These are phyloP conservation scores for Harringtonia lauricola DNA, from an alignment of 2,329 filamentous ascomycete species.

Conservation along the genomic window DNA sequence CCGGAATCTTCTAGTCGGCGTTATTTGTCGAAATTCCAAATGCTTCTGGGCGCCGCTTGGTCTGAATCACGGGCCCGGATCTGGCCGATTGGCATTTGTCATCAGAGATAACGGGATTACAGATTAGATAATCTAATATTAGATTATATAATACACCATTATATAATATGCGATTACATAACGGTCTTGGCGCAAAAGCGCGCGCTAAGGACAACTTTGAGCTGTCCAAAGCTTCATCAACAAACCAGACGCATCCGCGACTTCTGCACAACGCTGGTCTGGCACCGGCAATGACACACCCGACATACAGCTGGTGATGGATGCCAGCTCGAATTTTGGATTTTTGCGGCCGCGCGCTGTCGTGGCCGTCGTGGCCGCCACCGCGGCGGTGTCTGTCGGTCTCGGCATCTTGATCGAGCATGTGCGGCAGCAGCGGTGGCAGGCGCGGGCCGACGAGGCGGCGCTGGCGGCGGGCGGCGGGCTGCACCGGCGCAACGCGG, in stretches of 20 bases:
- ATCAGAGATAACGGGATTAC: too few relatives aligned
- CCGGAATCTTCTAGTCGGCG: neutral
- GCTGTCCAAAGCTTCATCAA: too few relatives aligned
- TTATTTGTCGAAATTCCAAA: neutral
- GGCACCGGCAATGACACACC: too few relatives aligned
- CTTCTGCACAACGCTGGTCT: too few relatives aligned
- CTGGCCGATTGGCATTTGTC: too few relatives aligned
- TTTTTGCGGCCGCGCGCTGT: conserved; percentile 10
- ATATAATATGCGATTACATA: too few relatives aligned
- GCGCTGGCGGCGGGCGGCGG: conserved; percentile 1
- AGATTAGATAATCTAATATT: too few relatives aligned
- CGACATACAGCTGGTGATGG: too few relatives aligned
- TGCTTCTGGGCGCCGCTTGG: neutral
- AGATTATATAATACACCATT: too few relatives aligned
- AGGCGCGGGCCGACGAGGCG: conserved; percentile 3
- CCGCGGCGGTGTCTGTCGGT: conserved; percentile 9
- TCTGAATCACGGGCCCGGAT: neutral
- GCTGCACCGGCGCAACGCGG: conserved; percentile 12
- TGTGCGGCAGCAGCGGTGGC: conserved; percentile 7
- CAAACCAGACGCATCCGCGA: too few relatives aligned
- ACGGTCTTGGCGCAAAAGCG: too few relatives aligned
- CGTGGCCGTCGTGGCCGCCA: conserved; percentile 9
- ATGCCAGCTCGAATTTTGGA: conserved; percentile 5
- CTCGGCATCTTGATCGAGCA: conserved; percentile 8
- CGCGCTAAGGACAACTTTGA: too few relatives aligned